These are phyloP conservation scores for Neocallimastix lanati DNA, from an alignment of 192 early-diverging fungal species.

Conservation along the genomic window DNA sequence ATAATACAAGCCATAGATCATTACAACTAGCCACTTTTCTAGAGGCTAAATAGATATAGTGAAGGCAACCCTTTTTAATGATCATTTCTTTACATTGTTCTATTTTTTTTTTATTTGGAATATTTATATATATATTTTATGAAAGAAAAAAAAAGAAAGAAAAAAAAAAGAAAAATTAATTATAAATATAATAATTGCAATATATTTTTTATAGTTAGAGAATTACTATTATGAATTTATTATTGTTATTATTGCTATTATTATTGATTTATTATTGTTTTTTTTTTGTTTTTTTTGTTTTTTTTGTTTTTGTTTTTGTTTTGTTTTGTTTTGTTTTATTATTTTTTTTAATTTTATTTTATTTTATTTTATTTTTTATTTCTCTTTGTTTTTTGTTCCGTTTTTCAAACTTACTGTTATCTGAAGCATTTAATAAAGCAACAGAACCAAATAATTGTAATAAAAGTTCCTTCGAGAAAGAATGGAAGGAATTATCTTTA, in stretches of 20 bases:
- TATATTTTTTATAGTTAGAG: no score
- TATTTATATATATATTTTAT: no score
- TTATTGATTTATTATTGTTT: no score
- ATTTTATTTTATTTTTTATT: no score
- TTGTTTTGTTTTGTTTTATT: no score
- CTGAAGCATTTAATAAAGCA: slow-evolving; percentile 12
- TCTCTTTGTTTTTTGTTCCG: not conserved
- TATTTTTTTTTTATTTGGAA: not conserved
- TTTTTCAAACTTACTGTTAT: slow-evolving; percentile 7
- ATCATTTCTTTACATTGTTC: not conserved
- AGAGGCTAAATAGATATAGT: not conserved
- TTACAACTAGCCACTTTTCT: not conserved
- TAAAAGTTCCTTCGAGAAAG: slow-evolving; percentile 8
- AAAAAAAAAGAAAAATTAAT: not conserved
- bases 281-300: no score
- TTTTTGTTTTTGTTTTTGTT: no score
- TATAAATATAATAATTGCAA: not conserved
- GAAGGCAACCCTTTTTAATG: not conserved
- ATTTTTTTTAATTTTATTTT: not conserved
- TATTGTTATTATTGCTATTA: no score
- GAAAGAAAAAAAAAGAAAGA: not conserved
- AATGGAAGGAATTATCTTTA: slow-evolving; percentile 1
- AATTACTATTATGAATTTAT: no score
- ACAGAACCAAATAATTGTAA: slow-evolving; percentile 20
- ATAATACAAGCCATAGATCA: not conserved